Evolutionary conservation across 352 stramenopile species (phyloP).

Genomic region (Bremia lactucae): DNA sequence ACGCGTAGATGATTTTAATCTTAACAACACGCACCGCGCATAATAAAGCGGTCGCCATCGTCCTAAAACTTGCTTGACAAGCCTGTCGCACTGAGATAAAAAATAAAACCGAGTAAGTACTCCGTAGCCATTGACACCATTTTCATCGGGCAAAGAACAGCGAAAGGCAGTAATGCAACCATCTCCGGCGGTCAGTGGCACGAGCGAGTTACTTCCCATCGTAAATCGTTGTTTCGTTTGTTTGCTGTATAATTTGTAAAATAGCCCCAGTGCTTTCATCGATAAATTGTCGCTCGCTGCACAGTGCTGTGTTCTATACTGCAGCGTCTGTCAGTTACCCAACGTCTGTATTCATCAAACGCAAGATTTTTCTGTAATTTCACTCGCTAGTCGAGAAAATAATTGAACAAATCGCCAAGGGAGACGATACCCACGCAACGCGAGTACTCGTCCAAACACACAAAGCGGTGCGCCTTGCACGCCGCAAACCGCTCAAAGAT

Average conservation of each 20-base stretch:
- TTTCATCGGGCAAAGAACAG: not conserved
- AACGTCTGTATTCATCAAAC: constrained; percentile 1
- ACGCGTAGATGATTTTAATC: too few relatives aligned
- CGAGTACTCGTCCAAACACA: constrained; percentile 79
- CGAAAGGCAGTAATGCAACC: not conserved
- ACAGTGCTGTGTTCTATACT: constrained; percentile 13
- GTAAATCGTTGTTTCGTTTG: constrained; percentile 24
- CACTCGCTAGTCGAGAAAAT: constrained; percentile 74
- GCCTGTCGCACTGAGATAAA: too few relatives aligned
- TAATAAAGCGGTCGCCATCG: too few relatives aligned
- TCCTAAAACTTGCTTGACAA: too few relatives aligned
- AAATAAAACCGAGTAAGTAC: too few relatives aligned
- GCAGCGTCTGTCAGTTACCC: constrained; percentile 8
- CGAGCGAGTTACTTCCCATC: constrained; percentile 9
- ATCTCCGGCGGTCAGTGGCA: not conserved
- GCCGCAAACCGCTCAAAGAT: constrained; percentile 84
- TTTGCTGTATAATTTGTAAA: constrained; percentile 23
- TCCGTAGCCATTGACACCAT: not conserved
- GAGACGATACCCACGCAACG: constrained; percentile 77
- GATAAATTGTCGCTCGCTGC: constrained; percentile 5
- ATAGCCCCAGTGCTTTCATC: constrained; percentile 6
- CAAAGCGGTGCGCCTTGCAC: constrained; percentile 76
- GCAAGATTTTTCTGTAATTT: constrained; percentile 11
- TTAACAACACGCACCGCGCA: too few relatives aligned
- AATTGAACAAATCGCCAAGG: constrained; percentile 86